Evolutionary conservation across 345 rosid species (phyloP), one percentile per base, ranked within the genome.

Genomic region (Melaleuca alternifolia): DNA sequence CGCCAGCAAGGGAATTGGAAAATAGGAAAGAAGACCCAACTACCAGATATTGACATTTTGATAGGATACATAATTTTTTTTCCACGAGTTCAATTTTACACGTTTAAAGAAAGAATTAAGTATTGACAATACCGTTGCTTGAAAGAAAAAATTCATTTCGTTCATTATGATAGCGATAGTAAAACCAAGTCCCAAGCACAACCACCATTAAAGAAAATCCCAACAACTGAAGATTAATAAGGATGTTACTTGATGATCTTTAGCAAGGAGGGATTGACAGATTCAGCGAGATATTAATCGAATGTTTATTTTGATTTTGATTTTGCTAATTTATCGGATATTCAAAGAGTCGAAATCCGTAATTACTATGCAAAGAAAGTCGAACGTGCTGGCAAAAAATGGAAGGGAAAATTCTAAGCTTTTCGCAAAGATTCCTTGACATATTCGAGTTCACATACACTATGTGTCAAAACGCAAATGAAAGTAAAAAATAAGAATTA

Each of bases 81-180:
- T 59, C 11, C 0, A 0, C 4, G 37, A 59, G 12, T 59, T n/a
- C n/a, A n/a, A 59, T 26, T 59, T 0, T 4, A 59, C 18, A 59
- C 0, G 0, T 11, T 57, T 5, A 57, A 57, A 26, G 14, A 59
- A 59, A 15, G 16, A 59, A 59, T 12, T 59, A 0, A 59, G 33
- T 59, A 59, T 59, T 11, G n/a, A 59, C 0, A 59, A 33, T 65
- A 16, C 1, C 3, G 1, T 15, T 16, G 10, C 2, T 20, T 10
- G 41, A 14, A 37, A 41, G 18, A 51, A 51, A 33, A 65, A 37
- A 0, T 71, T 37, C 11, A 18, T 71, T 71, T 2, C 5, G 24
- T 21, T 71, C 24, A 33, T 59, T 33, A 37, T 5, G 48, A 71
- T 71, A 41, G 26, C 33, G 48, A 71, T 33, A 12, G 76, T 18